Evolutionary conservation across 257 asterid species (phyloP), one percentile per base, ranked within the genome.

Genomic region (Nicotiana benthamiana): DNA sequence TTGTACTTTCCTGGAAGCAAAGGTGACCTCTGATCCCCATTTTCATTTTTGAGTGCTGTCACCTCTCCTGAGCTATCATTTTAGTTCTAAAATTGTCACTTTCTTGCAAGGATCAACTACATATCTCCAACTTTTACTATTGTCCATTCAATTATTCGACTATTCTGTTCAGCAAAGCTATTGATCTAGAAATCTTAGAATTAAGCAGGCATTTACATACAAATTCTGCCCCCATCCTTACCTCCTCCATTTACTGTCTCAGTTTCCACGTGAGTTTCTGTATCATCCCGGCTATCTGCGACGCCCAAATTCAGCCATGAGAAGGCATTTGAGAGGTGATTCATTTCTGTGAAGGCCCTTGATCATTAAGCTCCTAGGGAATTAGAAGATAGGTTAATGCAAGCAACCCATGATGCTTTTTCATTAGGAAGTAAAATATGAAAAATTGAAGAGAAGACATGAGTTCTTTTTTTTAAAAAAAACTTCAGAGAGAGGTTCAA

Each of bases 281-380:
- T 64, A 46, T 80, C 84, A 52, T 59, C 86, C 34, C 17, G 54
- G 54, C 82, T 85, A 79, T 87, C 98, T 26, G 85, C 87, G 10
- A 81, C 90, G 60, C 88, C 94, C 82, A 91, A 76, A 57, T 87
- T 93, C 60, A 94, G 97, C 83, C 87, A 82, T 20, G 97, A 85
- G 85, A 91, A 93, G 34, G 90, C 78, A 83, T 93, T 94, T 72
- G 94, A 80, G 59, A 93, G 89, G 64, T 83, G 82, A 89, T 89
- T 87, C 97, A 94, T 93, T 84, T 83, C 61, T 43, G 53, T 27
- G 59, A 43, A 46, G 40, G 81, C 60, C 79, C 77, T 67, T 36
- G 72, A 77, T 46, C 81, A 75, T 85, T 53, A 75, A 76, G 81
- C 80, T 83, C 85, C 89, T 76, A 82, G 15, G 6, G 53, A 52